Conservation (phyloP, 2,329 filamentous ascomycete species). For the Venturia effusa region DNA sequence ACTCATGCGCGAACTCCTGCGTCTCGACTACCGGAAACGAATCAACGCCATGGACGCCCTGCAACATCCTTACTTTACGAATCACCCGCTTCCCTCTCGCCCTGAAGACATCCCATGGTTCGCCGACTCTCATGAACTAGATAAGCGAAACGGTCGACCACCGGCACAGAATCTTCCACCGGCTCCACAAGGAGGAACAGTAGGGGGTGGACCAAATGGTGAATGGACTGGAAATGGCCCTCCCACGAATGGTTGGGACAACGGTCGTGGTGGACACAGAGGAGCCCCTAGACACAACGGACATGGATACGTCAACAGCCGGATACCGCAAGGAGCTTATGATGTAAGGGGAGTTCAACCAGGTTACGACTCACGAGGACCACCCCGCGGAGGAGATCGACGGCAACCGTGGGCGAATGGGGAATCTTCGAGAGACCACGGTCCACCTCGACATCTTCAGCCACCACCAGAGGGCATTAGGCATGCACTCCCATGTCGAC, state of each 20-base stretch:
- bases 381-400: conserved; percentile 13
- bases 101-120: conserved; percentile 85
- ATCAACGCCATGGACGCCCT: conserved; percentile 92
- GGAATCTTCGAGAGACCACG: conserved; percentile 8
- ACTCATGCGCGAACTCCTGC: conserved; percentile 70
- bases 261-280: neutral
- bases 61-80: conserved; percentile 83
- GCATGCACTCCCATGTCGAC: conserved; percentile 24
- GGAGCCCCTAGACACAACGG: neutral
- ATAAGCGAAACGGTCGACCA: conserved; percentile 80
- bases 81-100: conserved; percentile 62
- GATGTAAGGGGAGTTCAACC: conserved; percentile 4
- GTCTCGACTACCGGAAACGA: conserved; percentile 76
- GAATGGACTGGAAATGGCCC: conserved; percentile 27
- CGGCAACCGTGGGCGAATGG: conserved; percentile 11
- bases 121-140: conserved; percentile 93
- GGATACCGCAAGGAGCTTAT: conserved; percentile 6
- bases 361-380: conserved; percentile 13
- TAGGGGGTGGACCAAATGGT: conserved; percentile 52
- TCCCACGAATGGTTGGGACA: conserved; percentile 2
- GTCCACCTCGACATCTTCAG: conserved; percentile 22
- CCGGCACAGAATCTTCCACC: conserved; percentile 77
- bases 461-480: conserved; percentile 24
- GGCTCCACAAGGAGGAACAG: conserved; percentile 81
- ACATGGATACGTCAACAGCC: neutral